These are phyloP conservation scores for Lepidopterella palustris DNA, from an alignment of 495 filamentous ascomycete genomes.

Conservation along the genomic window DNA sequence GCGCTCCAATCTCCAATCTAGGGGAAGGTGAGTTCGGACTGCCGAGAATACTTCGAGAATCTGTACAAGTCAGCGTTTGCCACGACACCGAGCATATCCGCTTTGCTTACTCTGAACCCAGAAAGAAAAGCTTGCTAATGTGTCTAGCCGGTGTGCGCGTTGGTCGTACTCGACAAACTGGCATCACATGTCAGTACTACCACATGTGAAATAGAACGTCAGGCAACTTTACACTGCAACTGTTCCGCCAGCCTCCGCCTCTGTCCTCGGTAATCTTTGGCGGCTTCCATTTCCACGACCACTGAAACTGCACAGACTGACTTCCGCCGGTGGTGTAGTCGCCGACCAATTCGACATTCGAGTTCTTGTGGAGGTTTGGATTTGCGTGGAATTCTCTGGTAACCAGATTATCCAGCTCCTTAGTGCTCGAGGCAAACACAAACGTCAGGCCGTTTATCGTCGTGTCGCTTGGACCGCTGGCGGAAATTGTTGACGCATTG, in stretches of 20 bases:
- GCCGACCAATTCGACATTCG: slow-evolving; percentile 87
- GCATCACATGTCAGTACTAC: slow-evolving; percentile 4
- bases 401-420: slow-evolving; percentile 87
- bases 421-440: slow-evolving; percentile 74
- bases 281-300: slow-evolving; percentile 94
- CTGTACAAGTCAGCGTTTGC: slow-evolving; percentile 21
- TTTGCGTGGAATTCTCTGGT: slow-evolving; percentile 95
- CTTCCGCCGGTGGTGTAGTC: slow-evolving; percentile 77
- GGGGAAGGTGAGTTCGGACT: slow-evolving; percentile 47
- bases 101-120: slow-evolving; percentile 72
- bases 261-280: slow-evolving; percentile 77
- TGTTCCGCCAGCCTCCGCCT: slow-evolving; percentile 89
- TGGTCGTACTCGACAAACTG: slow-evolving; percentile 95
- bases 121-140: slow-evolving; percentile 85
- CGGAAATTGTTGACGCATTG: slow-evolving; percentile 45
- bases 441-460: slow-evolving; percentile 85
- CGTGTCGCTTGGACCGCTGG: slow-evolving; percentile 55
- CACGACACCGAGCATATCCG: background rate
- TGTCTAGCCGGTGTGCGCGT: slow-evolving; percentile 78
- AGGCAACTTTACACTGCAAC: slow-evolving; percentile 63
- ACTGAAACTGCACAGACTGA: slow-evolving; percentile 81
- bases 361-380: slow-evolving; percentile 94
- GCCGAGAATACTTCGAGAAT: slow-evolving; percentile 28
- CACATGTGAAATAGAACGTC: background rate
- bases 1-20: slow-evolving; percentile 61